Evolutionary conservation across 1,284 basidiomycete species (phyloP), one percentile per base, ranked within the genome.

Genomic region (Ganoderma sinense): DNA sequence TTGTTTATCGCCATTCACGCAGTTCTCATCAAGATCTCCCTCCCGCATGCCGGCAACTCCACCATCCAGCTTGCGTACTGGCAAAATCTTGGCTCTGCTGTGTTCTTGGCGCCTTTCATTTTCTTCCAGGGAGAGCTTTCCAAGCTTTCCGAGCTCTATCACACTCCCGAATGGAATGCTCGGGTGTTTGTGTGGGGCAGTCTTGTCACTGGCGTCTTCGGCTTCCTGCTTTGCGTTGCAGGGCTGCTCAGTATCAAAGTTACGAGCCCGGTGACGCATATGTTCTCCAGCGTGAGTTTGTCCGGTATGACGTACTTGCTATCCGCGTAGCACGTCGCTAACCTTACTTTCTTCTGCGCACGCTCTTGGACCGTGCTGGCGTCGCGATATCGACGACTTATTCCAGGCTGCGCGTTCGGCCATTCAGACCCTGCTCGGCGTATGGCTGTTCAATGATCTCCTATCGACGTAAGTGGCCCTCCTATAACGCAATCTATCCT

Each of bases 61-160:
- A 90, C 91, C 0, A 90, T 92, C 67, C 85, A 92, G 75, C 84
- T 93, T 16, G 90, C 91, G 3, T 93, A 91, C 84, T 93, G 91
- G 91, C 91, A 90, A 26, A 93, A 93, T 76, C 83, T 85, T 20
- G 90, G 90, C 51, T 91, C 90, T 11, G 89, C 89, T 0, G 69
- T 87, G n/a, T 81, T 92, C 68, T 80, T 93, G 31, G 75, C 88
- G 11, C 91, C 91, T 7, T 88, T 90, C 74, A 85, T 92, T 33
- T 67, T 91, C 10, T 75, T 92, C 36, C 81, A 83, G 51, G 89
- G 88, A 31, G 91, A 93, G 79, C 77, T 80, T 6, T 74, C 75
- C 20, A 81, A 80, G 33, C 73, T 92, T 2, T 75, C 79, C 43
- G 76, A 76, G 16, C 82, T 88, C 67, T 71, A 82, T 11, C 73